Evolutionary conservation across 2,329 filamentous ascomycete genomes (phyloP).

Genomic region (Cytospora mali): DNA sequence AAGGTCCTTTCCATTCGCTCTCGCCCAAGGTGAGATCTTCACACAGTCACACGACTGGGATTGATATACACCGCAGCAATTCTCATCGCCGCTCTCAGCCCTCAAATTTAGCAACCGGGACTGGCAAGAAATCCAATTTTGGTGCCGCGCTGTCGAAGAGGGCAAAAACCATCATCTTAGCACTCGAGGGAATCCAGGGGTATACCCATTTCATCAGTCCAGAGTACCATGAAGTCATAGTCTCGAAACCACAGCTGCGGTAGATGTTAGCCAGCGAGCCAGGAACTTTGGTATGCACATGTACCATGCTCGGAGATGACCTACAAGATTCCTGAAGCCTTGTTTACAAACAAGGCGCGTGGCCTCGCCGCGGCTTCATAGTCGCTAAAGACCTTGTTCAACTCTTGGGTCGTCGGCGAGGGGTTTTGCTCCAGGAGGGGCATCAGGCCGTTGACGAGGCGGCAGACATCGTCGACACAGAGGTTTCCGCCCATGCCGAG

Average conservation of each 20-base stretch:
- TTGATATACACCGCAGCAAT: too few species aligned
- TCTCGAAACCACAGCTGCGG: conserved; percentile 6
- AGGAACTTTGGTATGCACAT: neutral
- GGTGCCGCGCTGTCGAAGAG: conserved; percentile 6
- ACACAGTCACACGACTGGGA: neutral
- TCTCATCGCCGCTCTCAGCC: neutral
- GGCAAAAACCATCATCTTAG: conserved; percentile 10
- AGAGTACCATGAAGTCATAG: conserved; percentile 4
- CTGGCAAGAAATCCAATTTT: neutral
- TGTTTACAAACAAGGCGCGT: neutral
- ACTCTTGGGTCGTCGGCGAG: conserved; percentile 27
- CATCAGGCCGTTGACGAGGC: conserved; percentile 29
- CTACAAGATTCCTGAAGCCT: neutral
- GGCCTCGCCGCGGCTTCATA: conserved; percentile 26
- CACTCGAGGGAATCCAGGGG: conserved; percentile 3
- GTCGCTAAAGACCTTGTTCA: conserved; percentile 27
- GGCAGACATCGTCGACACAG: conserved; percentile 27
- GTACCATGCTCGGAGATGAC: neutral
- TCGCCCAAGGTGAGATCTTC: neutral
- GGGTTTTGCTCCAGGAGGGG: conserved; percentile 26
- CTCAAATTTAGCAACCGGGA: neutral
- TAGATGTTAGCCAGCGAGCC: neutral
- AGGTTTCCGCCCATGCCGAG: conserved; percentile 30
- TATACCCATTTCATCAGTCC: neutral
- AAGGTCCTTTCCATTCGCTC: neutral